Evolutionary conservation across 2,329 filamentous ascomycete genomes (phyloP).

Genomic region (Aplosporella prunicola): DNA sequence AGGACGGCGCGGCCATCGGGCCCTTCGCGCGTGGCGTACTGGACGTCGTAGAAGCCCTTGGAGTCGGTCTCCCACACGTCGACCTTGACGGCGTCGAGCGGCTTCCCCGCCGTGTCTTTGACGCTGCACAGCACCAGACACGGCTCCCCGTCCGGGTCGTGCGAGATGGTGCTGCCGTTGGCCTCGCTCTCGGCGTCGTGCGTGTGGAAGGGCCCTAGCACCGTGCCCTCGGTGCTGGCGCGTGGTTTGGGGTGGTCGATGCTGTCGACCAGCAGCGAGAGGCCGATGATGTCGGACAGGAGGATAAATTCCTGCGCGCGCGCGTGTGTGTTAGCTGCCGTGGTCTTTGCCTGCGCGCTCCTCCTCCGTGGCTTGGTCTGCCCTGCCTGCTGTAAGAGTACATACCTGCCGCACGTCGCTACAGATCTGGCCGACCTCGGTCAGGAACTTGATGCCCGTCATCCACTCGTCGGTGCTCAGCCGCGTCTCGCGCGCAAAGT

Average conservation of each 20-base stretch:
- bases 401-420: conserved; percentile 61
- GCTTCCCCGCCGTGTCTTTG: conserved; percentile 52
- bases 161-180: conserved; percentile 54
- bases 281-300: conserved; percentile 67
- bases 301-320: conserved; percentile 78
- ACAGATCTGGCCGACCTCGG: conserved; percentile 62
- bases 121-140: conserved; percentile 66
- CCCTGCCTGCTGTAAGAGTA: too few species aligned
- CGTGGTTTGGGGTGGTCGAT: conserved; percentile 76
- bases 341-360: neutral
- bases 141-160: conserved; percentile 59
- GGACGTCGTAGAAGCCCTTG: conserved; percentile 73
- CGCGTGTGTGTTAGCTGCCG: neutral
- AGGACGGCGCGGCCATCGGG: conserved; percentile 68
- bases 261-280: conserved; percentile 69
- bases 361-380: neutral
- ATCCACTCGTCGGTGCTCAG: conserved; percentile 73
- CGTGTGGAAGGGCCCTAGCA: conserved; percentile 75
- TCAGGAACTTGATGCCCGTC: conserved; percentile 61
- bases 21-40: conserved; percentile 50
- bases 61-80: conserved; percentile 83
- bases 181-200: conserved; percentile 56
- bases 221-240: conserved; percentile 63
- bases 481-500: conserved; percentile 70
- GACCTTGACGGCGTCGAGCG: conserved; percentile 57